Evolutionary conservation across 495 filamentous ascomycete genomes (phyloP).

Genomic region (Glarea lozoyensis): DNA sequence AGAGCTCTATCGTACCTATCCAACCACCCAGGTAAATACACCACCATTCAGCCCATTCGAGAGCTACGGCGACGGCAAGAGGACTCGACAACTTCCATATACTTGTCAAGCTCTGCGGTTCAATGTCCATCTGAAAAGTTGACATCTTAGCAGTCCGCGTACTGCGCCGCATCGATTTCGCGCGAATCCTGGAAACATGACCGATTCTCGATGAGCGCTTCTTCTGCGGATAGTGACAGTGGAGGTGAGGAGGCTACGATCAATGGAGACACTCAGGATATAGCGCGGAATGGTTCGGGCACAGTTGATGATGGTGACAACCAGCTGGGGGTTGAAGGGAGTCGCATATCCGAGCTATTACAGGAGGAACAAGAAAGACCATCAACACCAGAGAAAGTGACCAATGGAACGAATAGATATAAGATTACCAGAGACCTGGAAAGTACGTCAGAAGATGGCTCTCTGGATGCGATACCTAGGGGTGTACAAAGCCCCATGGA

Average conservation of each 20-base stretch:
- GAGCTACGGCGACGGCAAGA: background rate
- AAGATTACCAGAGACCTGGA: slow-evolving; percentile 33
- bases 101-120: background rate
- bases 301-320: background rate
- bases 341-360: slow-evolving; percentile 28
- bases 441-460: slow-evolving; percentile 37
- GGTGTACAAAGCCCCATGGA: slow-evolving; percentile 34
- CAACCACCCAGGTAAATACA: no score
- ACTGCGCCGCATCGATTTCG: slow-evolving; percentile 15
- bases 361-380: slow-evolving; percentile 32
- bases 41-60: background rate
- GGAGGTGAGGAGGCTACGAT: slow-evolving; percentile 33
- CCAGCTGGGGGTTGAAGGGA: slow-evolving; percentile 10
- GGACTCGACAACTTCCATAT: background rate
- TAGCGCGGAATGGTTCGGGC: background rate
- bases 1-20: slow-evolving; percentile 10
- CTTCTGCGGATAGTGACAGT: slow-evolving; percentile 36
- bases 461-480: slow-evolving; percentile 11
- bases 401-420: slow-evolving; percentile 35
- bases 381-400: slow-evolving; percentile 19
- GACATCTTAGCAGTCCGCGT: slow-evolving; percentile 4
- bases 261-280: slow-evolving; percentile 25
- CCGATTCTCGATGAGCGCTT: slow-evolving; percentile 37
- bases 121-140: slow-evolving; percentile 8
- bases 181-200: slow-evolving; percentile 17